These are phyloP conservation scores for Protomyces arabidopsidicola DNA, from an alignment of 1,139 yeast species.

Conservation along the genomic window DNA sequence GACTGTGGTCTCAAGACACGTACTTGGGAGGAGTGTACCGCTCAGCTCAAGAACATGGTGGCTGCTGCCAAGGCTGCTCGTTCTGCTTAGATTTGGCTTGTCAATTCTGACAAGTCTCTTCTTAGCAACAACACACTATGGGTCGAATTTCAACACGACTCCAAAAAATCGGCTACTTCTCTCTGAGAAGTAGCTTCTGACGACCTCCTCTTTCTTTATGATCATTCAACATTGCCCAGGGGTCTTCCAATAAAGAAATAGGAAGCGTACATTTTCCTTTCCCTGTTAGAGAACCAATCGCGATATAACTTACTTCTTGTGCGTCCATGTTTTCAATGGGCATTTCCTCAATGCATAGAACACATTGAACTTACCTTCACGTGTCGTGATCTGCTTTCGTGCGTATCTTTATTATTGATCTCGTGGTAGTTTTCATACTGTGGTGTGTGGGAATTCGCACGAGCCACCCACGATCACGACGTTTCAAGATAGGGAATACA, in stretches of 20 bases:
- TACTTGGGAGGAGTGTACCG: conserved; percentile 88
- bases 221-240: conserved; percentile 3
- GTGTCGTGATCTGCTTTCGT: too few relatives aligned
- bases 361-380: too few relatives aligned
- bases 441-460: too few relatives aligned
- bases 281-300: not conserved
- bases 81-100: not conserved
- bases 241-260: not conserved
- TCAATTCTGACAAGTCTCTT: not conserved
- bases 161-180: not conserved
- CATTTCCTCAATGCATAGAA: not conserved
- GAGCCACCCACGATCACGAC: too few relatives aligned
- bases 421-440: too few relatives aligned
- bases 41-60: conserved; percentile 87
- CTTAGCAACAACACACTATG: not conserved
- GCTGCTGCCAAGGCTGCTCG: conserved; percentile 76
- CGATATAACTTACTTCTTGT: not conserved
- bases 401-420: too few relatives aligned
- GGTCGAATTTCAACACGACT: conserved; percentile 2
- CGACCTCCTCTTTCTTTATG: not conserved
- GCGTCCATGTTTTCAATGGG: conserved; percentile 1
- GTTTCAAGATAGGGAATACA: too few relatives aligned
- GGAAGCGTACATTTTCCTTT: not conserved
- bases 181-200: not conserved
- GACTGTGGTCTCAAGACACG: conserved; percentile 95